Evolutionary conservation across 257 asterid species (phyloP).

Genomic region (Solanum tarapatanum): DNA sequence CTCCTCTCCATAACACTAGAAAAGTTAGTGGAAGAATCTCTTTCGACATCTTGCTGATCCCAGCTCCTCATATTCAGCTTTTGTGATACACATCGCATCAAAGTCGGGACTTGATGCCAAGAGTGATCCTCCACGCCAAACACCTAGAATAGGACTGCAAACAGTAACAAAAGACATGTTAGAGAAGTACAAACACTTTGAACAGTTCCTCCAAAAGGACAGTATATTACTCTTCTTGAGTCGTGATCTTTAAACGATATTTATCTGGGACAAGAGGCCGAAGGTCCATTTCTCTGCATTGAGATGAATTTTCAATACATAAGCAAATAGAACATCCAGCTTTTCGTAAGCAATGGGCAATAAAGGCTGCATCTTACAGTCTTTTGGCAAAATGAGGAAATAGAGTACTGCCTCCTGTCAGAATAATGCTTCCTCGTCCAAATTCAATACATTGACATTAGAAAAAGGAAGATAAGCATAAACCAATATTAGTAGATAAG

Average conservation of each 20-base stretch:
- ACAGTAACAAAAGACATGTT: constrained; percentile 1
- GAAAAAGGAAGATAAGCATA: not conserved
- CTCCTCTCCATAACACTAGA: not conserved
- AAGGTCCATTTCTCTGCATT: constrained; percentile 73
- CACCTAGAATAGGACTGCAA: constrained; percentile 84
- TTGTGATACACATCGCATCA: constrained; percentile 87
- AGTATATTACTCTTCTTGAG: constrained; percentile 78
- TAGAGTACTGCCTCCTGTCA: constrained; percentile 90
- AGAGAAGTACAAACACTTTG: not conserved
- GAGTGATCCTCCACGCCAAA: constrained; percentile 97
- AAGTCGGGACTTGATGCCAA: constrained; percentile 95
- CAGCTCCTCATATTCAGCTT: constrained; percentile 92
- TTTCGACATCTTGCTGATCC: constrained; percentile 81
- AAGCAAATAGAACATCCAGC: not conserved
- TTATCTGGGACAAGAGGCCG: constrained; percentile 88
- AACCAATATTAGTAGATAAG: not conserved
- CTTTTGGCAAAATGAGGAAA: constrained; percentile 90
- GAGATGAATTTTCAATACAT: not conserved
- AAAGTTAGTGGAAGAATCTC: constrained; percentile 71
- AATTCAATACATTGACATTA: not conserved
- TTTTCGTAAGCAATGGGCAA: not conserved
- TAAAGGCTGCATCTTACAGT: constrained; percentile 49
- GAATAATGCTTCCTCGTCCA: constrained; percentile 51
- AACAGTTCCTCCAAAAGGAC: constrained; percentile 3
- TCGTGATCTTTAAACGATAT: constrained; percentile 62